These are phyloP conservation scores for Dactylis glomerata DNA, from an alignment of 176 grass and related monocot genomes.

Conservation along the genomic window DNA sequence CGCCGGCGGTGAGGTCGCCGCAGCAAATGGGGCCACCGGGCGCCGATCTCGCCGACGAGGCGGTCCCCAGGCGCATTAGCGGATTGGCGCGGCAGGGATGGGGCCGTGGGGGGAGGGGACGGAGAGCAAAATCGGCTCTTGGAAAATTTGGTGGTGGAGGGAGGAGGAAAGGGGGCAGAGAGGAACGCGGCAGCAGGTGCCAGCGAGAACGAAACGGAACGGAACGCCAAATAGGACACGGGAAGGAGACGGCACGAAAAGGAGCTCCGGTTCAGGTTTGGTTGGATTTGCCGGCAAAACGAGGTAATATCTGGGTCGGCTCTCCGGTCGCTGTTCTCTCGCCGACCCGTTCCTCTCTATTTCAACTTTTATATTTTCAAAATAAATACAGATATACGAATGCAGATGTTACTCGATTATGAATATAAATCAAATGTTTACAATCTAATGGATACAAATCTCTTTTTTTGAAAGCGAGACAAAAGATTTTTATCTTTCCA, in stretches of 20 bases:
- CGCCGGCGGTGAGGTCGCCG: background rate
- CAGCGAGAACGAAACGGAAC: conserved; percentile 1
- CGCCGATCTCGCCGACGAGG: background rate
- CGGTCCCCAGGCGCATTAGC: background rate
- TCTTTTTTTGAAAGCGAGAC: too few species aligned
- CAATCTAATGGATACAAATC: too few species aligned
- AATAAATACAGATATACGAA: too few species aligned
- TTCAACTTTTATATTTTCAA: background rate
- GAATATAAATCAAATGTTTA: too few species aligned
- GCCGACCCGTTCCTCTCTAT: background rate
- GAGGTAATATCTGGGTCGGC: background rate
- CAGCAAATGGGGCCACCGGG: background rate
- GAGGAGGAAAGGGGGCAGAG: background rate
- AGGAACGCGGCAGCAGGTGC: conserved; percentile 19
- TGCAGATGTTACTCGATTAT: too few species aligned
- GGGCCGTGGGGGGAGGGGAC: background rate
- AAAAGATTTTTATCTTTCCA: too few species aligned
- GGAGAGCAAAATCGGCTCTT: background rate
- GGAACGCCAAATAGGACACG: conserved; percentile 12
- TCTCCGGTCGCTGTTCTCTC: background rate
- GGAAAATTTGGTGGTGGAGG: conserved; percentile 7
- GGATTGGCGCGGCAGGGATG: background rate
- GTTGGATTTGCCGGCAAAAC: conserved; percentile 25
- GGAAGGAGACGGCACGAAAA: background rate
- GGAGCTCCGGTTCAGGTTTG: background rate